These are phyloP conservation scores for Oryza coarctata DNA, from an alignment of 176 grass and related monocot species.

Conservation along the genomic window DNA sequence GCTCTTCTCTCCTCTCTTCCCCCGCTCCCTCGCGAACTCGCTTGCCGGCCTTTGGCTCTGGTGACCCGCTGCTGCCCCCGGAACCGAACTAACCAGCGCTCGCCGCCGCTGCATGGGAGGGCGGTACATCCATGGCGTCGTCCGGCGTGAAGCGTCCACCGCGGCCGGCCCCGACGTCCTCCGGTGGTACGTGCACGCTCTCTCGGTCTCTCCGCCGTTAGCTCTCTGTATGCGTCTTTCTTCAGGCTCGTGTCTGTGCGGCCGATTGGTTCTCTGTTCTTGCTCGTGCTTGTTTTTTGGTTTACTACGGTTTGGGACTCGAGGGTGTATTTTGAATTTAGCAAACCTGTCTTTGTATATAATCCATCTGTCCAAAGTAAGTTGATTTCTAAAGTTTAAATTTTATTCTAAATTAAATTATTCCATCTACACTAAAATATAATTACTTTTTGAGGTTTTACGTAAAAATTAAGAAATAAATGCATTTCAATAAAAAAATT, in stretches of 20 bases:
- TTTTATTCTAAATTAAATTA: no score
- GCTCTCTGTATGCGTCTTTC: background rate
- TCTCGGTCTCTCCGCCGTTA: background rate
- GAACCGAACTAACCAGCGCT: background rate
- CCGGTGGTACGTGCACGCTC: background rate
- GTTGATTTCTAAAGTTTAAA: no score
- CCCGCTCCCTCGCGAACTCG: constrained; percentile 4
- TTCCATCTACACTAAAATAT: no score
- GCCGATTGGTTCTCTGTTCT: no score
- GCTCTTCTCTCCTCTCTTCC: background rate
- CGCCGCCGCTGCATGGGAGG: background rate
- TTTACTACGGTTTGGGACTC: background rate
- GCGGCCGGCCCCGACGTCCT: background rate
- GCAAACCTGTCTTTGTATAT: no score
- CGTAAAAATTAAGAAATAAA: no score
- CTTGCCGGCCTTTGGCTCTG: no score
- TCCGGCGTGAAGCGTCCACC: constrained; percentile 22
- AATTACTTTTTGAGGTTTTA: no score
- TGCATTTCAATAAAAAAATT: no score
- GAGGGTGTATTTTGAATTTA: background rate
- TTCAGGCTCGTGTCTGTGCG: background rate
- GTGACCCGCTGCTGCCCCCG: no score
- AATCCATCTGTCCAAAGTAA: no score
- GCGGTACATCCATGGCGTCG: constrained; percentile 3
- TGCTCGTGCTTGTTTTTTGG: background rate